phyloP scores from a whole-genome alignment of 306 rosid genomes.

The Luffa aegyptiaca region DNA sequence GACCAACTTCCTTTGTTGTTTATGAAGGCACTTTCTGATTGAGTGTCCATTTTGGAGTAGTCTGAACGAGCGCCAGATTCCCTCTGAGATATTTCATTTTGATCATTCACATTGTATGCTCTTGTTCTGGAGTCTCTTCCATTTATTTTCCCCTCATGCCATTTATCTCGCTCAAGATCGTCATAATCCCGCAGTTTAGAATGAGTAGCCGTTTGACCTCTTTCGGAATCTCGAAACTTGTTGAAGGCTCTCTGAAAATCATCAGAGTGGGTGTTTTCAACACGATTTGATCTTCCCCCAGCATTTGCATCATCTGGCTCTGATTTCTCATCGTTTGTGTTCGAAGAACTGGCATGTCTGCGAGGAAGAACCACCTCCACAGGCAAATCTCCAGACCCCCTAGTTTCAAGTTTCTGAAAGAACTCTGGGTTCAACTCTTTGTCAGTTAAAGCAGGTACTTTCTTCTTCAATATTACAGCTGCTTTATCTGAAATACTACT shows the following conservation, averaged over 20 bases:
- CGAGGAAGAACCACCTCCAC: conserved; percentile 93
- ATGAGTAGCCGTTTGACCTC: conserved; percentile 37
- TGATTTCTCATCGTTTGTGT: conserved; percentile 46
- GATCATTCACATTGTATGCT: conserved; percentile 42
- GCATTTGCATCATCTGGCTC: conserved; percentile 37
- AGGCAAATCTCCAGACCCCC: conserved; percentile 79
- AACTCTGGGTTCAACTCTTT: conserved; percentile 86
- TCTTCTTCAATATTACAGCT: conserved; percentile 84
- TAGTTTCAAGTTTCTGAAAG: conserved; percentile 82
- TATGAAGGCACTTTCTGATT: conserved; percentile 62
- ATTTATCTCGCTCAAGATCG: conserved; percentile 41
- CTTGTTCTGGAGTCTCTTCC: conserved; percentile 58
- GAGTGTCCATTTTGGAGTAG: conserved; percentile 71
- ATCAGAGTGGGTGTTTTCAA: conserved; percentile 37
- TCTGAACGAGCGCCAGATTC: conserved; percentile 55
- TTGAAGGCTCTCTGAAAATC: conserved; percentile 39
- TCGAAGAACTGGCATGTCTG: conserved; percentile 51
- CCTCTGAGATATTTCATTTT: conserved; percentile 48
- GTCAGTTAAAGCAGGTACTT: conserved; percentile 63
- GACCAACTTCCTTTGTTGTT: conserved; percentile 90
- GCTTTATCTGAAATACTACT: conserved; percentile 63
- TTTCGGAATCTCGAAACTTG: conserved; percentile 44
- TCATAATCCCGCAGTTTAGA: conserved; percentile 40
- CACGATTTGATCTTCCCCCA: conserved; percentile 33
- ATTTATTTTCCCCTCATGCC: conserved; percentile 52